phyloP scores from a whole-genome alignment of 2,329 filamentous ascomycete genomes.

The Aureobasidium subglaciale region DNA sequence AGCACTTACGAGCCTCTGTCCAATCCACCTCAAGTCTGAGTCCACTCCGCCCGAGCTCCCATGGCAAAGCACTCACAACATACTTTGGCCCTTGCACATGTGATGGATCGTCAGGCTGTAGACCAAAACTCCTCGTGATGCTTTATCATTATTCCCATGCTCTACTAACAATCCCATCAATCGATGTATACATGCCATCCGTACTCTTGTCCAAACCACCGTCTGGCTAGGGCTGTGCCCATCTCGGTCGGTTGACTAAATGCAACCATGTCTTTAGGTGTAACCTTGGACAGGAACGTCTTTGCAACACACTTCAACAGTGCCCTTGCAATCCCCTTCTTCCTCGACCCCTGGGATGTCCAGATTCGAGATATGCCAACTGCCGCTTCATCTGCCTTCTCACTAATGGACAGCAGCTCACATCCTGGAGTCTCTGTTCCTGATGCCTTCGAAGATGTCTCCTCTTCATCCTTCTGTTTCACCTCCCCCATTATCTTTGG shows the following conservation, averaged over 20 bases:
- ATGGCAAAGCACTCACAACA: neutral
- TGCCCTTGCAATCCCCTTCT: conserved; percentile 50
- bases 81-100: neutral
- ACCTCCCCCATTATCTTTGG: neutral
- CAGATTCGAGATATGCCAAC: conserved; percentile 60
- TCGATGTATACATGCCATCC: conserved; percentile 57
- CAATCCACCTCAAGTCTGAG: no score
- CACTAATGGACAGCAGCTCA: conserved; percentile 35
- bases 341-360: conserved; percentile 51
- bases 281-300: conserved; percentile 49
- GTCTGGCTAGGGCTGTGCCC: conserved; percentile 50
- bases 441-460: neutral
- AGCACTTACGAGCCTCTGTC: no score
- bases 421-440: neutral
- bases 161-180: conserved; percentile 21
- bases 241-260: conserved; percentile 61
- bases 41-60: no score
- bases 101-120: neutral
- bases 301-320: conserved; percentile 50
- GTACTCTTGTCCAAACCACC: conserved; percentile 48
- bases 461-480: conserved; percentile 12
- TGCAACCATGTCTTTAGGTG: conserved; percentile 49
- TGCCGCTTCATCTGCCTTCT: conserved; percentile 40
- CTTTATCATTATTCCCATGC: neutral
- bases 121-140: neutral